Conservation (phyloP, 257 asterid species). For the Parsonsia alboflavescens region DNA sequence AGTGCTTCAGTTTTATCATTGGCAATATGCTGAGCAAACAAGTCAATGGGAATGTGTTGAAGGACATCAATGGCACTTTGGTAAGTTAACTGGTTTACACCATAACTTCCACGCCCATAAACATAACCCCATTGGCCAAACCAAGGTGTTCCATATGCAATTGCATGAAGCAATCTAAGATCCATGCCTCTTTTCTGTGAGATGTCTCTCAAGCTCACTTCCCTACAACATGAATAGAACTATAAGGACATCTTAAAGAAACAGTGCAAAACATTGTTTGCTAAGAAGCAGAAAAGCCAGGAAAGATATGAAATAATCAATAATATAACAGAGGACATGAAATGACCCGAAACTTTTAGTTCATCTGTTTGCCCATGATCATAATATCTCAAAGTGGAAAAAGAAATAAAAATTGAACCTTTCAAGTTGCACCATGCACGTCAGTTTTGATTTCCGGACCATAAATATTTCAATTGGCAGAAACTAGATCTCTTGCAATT, state of each 20-base stretch:
- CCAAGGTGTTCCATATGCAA: slow-evolving; percentile 84
- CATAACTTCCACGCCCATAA: slow-evolving; percentile 68
- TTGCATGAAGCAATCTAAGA: slow-evolving; percentile 57
- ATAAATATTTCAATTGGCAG: not conserved
- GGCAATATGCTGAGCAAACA: slow-evolving; percentile 43
- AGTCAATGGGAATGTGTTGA: slow-evolving; percentile 53
- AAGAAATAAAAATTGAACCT: not conserved
- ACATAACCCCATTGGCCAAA: slow-evolving; percentile 79
- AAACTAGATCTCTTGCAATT: not conserved
- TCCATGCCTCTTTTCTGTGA: slow-evolving; percentile 81
- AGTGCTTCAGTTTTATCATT: slow-evolving; percentile 37
- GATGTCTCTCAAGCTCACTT: slow-evolving; percentile 77
- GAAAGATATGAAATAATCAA: not conserved
- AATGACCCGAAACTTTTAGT: not conserved
- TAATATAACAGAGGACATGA: not conserved
- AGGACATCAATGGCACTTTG: slow-evolving; percentile 54
- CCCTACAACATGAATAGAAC: slow-evolving; percentile 35
- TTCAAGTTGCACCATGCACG: not conserved
- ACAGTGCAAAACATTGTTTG: not conserved
- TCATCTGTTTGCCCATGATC: not conserved
- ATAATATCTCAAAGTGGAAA: not conserved
- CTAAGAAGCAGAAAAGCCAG: not conserved
- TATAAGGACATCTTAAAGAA: not conserved
- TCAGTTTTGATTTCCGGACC: not conserved
- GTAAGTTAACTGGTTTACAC: slow-evolving; percentile 51